phyloP scores from a whole-genome alignment of 495 filamentous ascomycete genomes.

The Tuber brumale region DNA sequence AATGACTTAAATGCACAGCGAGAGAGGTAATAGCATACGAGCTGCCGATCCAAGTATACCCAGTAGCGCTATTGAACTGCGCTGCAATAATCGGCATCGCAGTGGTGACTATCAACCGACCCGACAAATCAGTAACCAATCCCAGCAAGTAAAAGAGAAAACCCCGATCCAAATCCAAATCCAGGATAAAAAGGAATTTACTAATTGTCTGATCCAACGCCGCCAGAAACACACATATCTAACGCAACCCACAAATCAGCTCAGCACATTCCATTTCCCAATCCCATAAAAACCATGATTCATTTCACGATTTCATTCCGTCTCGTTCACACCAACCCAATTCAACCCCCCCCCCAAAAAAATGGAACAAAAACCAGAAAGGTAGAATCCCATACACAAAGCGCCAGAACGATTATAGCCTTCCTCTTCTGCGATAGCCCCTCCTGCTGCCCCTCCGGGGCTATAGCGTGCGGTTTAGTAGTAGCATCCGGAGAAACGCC shows the following conservation, averaged over 20 bases:
- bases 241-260: slow-evolving; percentile 11
- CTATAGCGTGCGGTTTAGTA: not conserved
- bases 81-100: slow-evolving; percentile 59
- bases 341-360: slow-evolving; percentile 2
- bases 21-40: slow-evolving; percentile 56
- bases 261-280: not conserved
- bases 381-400: slow-evolving; percentile 30
- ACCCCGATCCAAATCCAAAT: not conserved
- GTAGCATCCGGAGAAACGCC: not conserved
- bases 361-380: slow-evolving; percentile 9
- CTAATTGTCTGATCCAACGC: slow-evolving; percentile 58
- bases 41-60: slow-evolving; percentile 71
- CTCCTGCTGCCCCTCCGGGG: slow-evolving; percentile 6
- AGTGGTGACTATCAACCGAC: slow-evolving; percentile 47
- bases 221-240: slow-evolving; percentile 52
- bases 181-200: not conserved
- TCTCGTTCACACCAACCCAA: not conserved
- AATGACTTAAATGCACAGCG: slow-evolving; percentile 47
- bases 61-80: slow-evolving; percentile 54
- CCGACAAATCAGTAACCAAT: slow-evolving; percentile 12
- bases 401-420: slow-evolving; percentile 35
- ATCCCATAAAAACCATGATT: slow-evolving; percentile 6
- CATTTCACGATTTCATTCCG: not conserved
- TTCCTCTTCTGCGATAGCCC: slow-evolving; percentile 20
- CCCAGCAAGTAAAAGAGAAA: not conserved